phyloP scores from a whole-genome alignment of 352 stramenopile genomes.

The Globisporangium cylindrosporum region DNA sequence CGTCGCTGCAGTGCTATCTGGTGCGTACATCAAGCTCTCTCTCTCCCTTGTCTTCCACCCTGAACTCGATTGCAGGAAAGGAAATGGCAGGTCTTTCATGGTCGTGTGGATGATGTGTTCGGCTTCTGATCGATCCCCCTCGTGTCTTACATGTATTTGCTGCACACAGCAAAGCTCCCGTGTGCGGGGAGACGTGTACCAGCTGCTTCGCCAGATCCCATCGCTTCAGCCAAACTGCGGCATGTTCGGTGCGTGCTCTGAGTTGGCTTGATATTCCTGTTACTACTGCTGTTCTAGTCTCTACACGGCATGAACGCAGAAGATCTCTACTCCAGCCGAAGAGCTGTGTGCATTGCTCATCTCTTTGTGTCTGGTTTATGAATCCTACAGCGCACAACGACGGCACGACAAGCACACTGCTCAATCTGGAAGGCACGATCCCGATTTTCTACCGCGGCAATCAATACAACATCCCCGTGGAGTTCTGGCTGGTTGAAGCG shows the following conservation, averaged over 20 bases:
- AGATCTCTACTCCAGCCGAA: background rate
- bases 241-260: slow-evolving; percentile 57
- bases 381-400: slow-evolving; percentile 74
- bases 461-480: slow-evolving; percentile 91
- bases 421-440: slow-evolving; percentile 88
- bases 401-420: slow-evolving; percentile 78
- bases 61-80: background rate
- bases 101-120: background rate
- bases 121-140: slow-evolving; percentile 2
- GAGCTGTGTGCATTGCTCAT: background rate
- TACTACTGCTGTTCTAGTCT: background rate
- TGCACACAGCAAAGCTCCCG: slow-evolving; percentile 69
- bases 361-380: background rate
- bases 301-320: background rate
- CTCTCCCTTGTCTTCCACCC: background rate
- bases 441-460: slow-evolving; percentile 88
- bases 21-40: slow-evolving; percentile 25
- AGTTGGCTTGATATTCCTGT: background rate
- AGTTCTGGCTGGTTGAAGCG: slow-evolving; percentile 86
- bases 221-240: slow-evolving; percentile 83
- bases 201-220: slow-evolving; percentile 81
- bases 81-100: background rate
- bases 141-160: background rate
- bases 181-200: slow-evolving; percentile 83
- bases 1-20: slow-evolving; percentile 79